Evolutionary conservation across 2,329 filamentous ascomycete species (phyloP), one percentile per base, ranked within the genome.

Genomic region (Nemania serpens): DNA sequence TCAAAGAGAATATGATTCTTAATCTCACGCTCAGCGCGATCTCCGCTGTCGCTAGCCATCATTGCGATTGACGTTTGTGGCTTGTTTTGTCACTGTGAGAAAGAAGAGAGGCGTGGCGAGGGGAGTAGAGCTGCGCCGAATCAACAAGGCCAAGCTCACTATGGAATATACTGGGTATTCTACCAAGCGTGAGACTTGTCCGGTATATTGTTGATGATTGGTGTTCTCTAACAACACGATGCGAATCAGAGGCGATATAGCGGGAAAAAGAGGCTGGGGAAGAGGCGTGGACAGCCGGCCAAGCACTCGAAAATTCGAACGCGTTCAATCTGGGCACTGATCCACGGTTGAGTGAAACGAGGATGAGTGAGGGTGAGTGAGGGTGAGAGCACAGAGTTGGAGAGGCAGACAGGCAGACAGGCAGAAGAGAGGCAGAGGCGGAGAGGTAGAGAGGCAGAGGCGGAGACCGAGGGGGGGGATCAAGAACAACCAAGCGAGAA

Each of bases 1-100:
- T 99, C 95, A 75, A 99, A 99, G 70, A 99, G 90, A 73, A 96
- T 83, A 79, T 98, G 95, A 78, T 96, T 95, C 81, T 91, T 93
- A 72, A 98, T 91, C 79, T 98, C 93, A 70, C 84, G 83, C 66
- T 77, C 75, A 63, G 73, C 69, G 64, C 75, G 76, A 58, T 78
- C 77, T 51, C 25, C 59, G 39, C 76, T 79, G 63, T 81, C 78
- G 72, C 71, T 75, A 62, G 79, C 77, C 82, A 84, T 84, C n/a
- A 58, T 63, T 60, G 53, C 52, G 59, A 45, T 55, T 52, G 46
- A 60, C 53, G 9, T 17, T 55, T 37, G 52, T 58, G 50, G 39
- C 20, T 41, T 52, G 5, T 47, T n/a, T 41, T 47, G 43, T 45
- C 20, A 9, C 25, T n/a, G 47, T 15, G 46, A 42, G 36, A 54